phyloP scores from a whole-genome alignment of 345 rosid genomes.

The Trapa incisa region DNA sequence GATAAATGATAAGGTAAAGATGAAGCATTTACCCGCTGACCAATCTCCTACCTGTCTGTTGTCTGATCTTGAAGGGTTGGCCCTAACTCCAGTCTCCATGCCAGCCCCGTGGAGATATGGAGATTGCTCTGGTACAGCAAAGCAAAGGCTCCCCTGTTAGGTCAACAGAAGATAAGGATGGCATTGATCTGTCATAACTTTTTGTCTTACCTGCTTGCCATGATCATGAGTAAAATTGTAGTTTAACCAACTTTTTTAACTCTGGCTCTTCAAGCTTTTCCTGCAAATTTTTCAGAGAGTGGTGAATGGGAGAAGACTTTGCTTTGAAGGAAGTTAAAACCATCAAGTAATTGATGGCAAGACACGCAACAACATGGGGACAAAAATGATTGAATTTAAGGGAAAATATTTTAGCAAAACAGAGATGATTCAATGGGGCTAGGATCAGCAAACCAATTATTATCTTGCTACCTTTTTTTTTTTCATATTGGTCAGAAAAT shows the following conservation, averaged over 20 bases:
- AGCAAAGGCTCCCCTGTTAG: not conserved
- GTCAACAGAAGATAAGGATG: not conserved
- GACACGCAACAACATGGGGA: not conserved
- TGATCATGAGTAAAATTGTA: not conserved
- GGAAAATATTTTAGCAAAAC: not conserved
- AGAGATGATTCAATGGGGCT: not conserved
- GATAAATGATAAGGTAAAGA: conserved; percentile 52
- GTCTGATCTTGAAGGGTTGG: not conserved
- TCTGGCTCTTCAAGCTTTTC: not conserved
- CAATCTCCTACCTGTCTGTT: not conserved
- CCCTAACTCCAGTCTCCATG: not conserved
- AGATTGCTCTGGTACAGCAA: not conserved
- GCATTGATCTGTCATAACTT: not conserved
- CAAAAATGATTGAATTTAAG: not conserved
- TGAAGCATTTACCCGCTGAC: not conserved
- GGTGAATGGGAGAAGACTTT: not conserved
- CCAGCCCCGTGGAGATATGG: not conserved
- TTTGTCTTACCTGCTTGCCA: not conserved
- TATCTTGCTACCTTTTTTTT: not conserved
- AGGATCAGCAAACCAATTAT: not conserved
- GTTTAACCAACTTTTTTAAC: not conserved
- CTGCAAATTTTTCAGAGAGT: not conserved
- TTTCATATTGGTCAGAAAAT: not conserved
- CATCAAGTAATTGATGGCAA: not conserved
- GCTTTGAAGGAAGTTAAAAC: not conserved